Evolutionary conservation across 257 asterid species (phyloP), one percentile per base, ranked within the genome.

Genomic region (Capsicum pubescens): DNA sequence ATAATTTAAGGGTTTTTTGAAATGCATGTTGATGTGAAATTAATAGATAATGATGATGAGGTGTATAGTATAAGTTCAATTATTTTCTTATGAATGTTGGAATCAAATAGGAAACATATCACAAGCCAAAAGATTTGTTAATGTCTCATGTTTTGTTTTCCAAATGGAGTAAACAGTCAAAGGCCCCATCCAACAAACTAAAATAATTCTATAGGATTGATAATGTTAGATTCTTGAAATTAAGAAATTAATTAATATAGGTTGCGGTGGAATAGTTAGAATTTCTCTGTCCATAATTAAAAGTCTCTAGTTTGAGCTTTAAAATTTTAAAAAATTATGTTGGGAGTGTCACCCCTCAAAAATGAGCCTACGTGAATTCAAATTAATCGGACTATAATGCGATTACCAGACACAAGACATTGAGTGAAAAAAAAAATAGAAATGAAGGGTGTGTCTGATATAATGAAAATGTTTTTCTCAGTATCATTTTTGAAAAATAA

Each of bases 201-300:
- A 81, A 76, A 86, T 63, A 87, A 84, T 79, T 78, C 16, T 72
- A 1, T 39, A 60, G 78, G 55, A 52, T 68, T 83, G 87, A 88
- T 88, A 88, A 86, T 81, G 90, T 85, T 82, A 87, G 89, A 89
- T 87, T 91, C 91, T 84, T 60, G 79, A 35, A 5, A 66, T 32
- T 83, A 85, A 86, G 88, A 76, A 26, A 52, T 52, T 9, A 68
- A 26, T 26, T 2, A 26, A 26, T 26, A 26, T 26, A 2, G 1
- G 1, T 26, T 26, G 32, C 2, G 32, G 32, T 26, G 32, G 2
- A 2, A 26, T 26, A 2, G 1, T 26, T 26, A 2, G 2, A 26
- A 26, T 26, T 0, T 26, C 32, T 26, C 32, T 26, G 1, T 26
- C 1, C 32, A 26, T 26, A 26, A 26, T 26, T 26, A 26, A 2